These are phyloP conservation scores for Cadophora malorum DNA, from an alignment of 2,329 filamentous ascomycete species.

Conservation along the genomic window DNA sequence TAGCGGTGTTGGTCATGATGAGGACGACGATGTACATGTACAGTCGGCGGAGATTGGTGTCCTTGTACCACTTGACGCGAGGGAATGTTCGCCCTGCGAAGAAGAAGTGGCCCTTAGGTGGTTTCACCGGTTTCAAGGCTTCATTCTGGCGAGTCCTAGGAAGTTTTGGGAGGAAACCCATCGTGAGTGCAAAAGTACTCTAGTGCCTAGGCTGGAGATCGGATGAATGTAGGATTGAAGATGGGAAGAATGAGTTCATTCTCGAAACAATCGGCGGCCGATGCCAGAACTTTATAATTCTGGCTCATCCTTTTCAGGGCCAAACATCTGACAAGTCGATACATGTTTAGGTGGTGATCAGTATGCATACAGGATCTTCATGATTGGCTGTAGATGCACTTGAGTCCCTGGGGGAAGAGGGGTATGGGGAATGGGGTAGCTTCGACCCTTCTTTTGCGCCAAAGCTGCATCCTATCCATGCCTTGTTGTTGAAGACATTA, in stretches of 20 bases:
- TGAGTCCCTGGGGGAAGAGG: neutral
- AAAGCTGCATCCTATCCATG: neutral
- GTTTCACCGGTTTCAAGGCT: constrained; percentile 19
- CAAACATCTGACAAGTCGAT: neutral
- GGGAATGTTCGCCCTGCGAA: constrained; percentile 21
- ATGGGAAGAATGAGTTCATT: neutral
- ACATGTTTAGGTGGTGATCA: neutral
- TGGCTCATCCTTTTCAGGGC: neutral
- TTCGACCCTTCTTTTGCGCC: neutral
- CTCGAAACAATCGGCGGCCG: neutral
- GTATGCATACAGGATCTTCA: neutral
- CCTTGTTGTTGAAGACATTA: too few species aligned
- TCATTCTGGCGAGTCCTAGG: constrained; percentile 15
- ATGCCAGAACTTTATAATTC: neutral
- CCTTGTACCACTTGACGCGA: constrained; percentile 44
- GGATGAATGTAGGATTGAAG: neutral
- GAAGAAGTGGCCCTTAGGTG: constrained; percentile 20
- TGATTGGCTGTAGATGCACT: neutral
- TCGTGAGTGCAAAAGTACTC: neutral
- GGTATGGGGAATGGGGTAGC: constrained; percentile 3
- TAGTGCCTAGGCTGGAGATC: too few species aligned
- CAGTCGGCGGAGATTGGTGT: constrained; percentile 42
- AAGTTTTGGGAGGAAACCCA: constrained; percentile 9
- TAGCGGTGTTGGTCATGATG: constrained; percentile 49
- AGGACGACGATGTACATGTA: constrained; percentile 47